Evolutionary conservation across 768 basidiomycete species (phyloP), one percentile per base, ranked within the genome.

Genomic region (Leucocoprinus leucothites): DNA sequence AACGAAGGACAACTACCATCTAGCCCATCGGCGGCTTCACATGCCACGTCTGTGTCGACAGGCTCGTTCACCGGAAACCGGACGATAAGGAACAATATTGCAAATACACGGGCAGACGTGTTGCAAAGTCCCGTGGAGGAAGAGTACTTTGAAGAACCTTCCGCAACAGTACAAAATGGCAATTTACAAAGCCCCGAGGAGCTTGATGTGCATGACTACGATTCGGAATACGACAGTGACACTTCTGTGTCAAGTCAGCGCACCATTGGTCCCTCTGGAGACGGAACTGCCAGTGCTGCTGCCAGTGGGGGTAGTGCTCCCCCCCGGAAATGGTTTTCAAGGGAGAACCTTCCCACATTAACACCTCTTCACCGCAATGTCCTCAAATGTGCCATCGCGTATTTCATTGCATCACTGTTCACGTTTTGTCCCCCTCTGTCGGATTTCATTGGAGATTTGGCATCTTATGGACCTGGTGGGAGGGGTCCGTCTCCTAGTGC

Each of bases 371-470:
- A 84, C 54, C 80, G 82, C 38, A 92, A 91, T 64, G 82, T 97
- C 42, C 70, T 96, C 60, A 98, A 98, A 72, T 99, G 97, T 71
- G 80, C 86, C 1, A 74, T 98, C 16, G 90, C 95, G 0, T 99
- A 99, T 69, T 84, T 92, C 60, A 71, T 98, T 51, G 94, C 81
- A 3, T 93, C 91, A 0, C 75, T 98, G 9, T 99, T 98, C 78
- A 99, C 97, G 1, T 98, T 93, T 65, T 84, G 85, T 3, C 86
- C 90, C 0, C 72, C 75, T 22, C 76, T 99, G 11, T 86, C 94
- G 9, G 75, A 76, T 7, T 69, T 90, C 46, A 78, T 95, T 57
- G 79, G 85, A 3, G 82, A 85, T 64, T 60, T 86, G 58, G 73
- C 82, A 6, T 74, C 80, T 3, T 74, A 78, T 62, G 75, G 78